Base-by-base conservation (phyloP, 495 filamentous ascomycete genomes). In the Ascobolus immersus region DNA sequence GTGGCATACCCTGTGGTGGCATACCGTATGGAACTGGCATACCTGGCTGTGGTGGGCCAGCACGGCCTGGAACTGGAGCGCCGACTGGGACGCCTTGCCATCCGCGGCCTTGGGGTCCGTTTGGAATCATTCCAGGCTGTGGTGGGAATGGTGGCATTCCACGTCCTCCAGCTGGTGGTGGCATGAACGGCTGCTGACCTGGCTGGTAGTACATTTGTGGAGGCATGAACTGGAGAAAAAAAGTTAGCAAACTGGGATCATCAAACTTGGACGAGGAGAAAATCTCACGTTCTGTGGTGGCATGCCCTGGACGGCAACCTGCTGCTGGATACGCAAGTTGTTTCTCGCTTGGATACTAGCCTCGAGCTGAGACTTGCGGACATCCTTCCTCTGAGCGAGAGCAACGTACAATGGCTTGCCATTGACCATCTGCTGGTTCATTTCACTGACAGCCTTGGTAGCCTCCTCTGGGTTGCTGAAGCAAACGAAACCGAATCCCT, bases 401-500 rank as follows among this genome's bases (percentile, higher is more conserved):
- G 86, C 89, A 49, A 99, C 86, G 48, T 94, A 99, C 33, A 99
- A 68, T 25, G 86, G 86, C 69, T 99, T 99, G 60, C 67, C 67
- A 54, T 82, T 76, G 44, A 94, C 62, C 89, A 99, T 99, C 52
- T 81, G 76, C 62, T 93, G 84, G 62, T 94, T 94, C 76, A 93
- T 91, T 54, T 94, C 89, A 35, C 79, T 78, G 35, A 94, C 84
- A 45, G 86, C 86, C 69, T 94, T 94, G 57, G 80, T 92, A 43
- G 86, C 89, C 57, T 99, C 86, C 42, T 94, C 89, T 30, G 89
- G 81, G 64, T 86, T 92, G 64, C 71, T 80, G 64, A 99, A 99
- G 75, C 86, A 99, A 45, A 99, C 89, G 55, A 99, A 99, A 44
- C 86, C 89, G 50, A 99, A 99, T 47, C 86, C 86, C 62, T 93